These are phyloP conservation scores for Syzygium grande DNA, from an alignment of 345 rosid genomes.

Conservation along the genomic window DNA sequence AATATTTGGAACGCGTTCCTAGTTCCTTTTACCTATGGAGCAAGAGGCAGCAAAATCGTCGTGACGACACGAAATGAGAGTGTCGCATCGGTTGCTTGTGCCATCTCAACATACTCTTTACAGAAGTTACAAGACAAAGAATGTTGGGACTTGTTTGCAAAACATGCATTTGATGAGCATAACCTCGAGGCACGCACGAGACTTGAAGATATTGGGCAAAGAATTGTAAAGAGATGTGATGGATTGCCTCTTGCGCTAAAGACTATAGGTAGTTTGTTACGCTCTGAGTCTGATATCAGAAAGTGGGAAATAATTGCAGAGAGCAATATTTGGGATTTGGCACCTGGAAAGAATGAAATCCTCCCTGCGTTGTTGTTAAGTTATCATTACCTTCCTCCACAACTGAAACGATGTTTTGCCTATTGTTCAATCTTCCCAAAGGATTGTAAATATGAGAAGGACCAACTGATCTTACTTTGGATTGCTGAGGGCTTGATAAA, in stretches of 20 bases:
- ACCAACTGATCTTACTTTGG: constrained; percentile 7
- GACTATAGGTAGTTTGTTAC: constrained; percentile 9
- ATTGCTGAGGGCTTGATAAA: constrained; percentile 9
- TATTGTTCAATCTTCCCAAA: constrained; percentile 12
- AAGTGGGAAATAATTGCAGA: constrained; percentile 6
- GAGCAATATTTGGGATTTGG: neutral
- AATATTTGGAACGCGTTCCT: neutral
- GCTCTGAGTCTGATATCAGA: neutral
- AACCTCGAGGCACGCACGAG: neutral
- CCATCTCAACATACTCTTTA: neutral
- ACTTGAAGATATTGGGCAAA: neutral
- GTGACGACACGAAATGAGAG: constrained; percentile 5
- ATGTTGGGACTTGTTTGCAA: neutral
- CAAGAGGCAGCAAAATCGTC: constrained; percentile 1
- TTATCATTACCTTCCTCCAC: constrained; percentile 10
- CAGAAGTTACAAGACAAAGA: neutral
- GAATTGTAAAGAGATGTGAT: neutral
- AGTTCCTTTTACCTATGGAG: neutral
- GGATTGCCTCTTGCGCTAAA: constrained; percentile 7
- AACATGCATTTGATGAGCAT: neutral
- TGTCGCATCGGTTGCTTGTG: neutral
- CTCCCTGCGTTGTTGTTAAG: constrained; percentile 6
- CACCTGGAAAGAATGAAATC: neutral
- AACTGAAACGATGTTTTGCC: constrained; percentile 8
- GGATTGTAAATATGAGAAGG: constrained; percentile 3